Base-by-base conservation (phyloP, 2,329 filamentous ascomycete species). In the Cercospora berteroae region DNA sequence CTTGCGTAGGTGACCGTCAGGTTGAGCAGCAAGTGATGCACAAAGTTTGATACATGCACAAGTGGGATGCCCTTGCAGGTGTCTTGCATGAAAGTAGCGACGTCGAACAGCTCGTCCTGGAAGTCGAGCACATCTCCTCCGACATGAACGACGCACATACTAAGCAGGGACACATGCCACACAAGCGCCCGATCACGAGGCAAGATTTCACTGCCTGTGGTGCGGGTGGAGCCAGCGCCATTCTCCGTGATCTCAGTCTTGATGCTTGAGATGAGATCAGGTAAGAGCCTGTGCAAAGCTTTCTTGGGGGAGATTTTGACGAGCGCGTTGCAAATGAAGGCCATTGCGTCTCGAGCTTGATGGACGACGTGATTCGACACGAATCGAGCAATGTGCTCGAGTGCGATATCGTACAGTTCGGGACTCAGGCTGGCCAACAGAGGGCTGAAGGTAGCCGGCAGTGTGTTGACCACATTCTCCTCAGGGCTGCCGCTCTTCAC, bases 121-220 rank as follows among this genome's bases (percentile, higher is more conserved):
- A 96, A 96, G 68, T 90, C 90, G 68, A 99, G 84, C 13, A 98
- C 92, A 72, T 95, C 92, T 71, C 90, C 88, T 36, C 95, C 95
- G 56, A 99, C 93, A 75, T 99, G 95, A 3, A 99, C 95, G 23
- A 97, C 93, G 67, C 93, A 95, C 94, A 99, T 99, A 77, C 94
- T 96, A 5, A 99, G 86, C 84, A 99, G 93, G 79, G 93, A 97
- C 67, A 98, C 88, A 76, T 98, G 92, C 96, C 96, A 99, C 0
- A 99, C 94, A 16, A 99, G 83, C 4, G 92, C 95, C 64, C 95
- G 87, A 78, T 99, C 95, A 72, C 95, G 88, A 8, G 95, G 95
- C 18, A 99, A 85, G 52, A 98, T 93, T 79, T 99, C 95, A 0
- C 91, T 92, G 20, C 95, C 95, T 64, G 92, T 96, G 65, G 93